Evolutionary conservation across 2,329 filamentous ascomycete species (phyloP).

Genomic region (Microdochium paspali): DNA sequence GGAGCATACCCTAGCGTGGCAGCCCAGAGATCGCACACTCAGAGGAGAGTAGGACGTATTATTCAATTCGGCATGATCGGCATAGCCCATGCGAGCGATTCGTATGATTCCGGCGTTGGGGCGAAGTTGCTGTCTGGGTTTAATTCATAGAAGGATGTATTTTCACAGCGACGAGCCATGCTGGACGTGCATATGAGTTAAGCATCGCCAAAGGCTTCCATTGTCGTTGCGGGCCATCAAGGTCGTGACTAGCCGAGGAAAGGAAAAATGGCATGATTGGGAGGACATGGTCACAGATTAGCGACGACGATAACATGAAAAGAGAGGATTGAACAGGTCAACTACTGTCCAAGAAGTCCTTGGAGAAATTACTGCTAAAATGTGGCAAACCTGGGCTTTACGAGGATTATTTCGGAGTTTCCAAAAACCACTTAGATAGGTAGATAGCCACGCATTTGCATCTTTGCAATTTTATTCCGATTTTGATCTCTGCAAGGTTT

Average conservation of each 20-base stretch:
- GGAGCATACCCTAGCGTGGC: neutral
- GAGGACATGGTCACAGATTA: too few species aligned
- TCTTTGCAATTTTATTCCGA: neutral
- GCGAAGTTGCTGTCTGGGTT: neutral
- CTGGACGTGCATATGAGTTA: too few species aligned
- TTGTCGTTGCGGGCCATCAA: too few species aligned
- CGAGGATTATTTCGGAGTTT: neutral
- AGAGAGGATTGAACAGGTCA: too few species aligned
- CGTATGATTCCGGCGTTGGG: neutral
- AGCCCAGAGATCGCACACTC: too few species aligned
- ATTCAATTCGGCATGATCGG: too few species aligned
- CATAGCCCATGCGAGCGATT: neutral
- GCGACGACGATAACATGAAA: too few species aligned
- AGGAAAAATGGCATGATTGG: too few species aligned
- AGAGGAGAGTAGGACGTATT: too few species aligned
- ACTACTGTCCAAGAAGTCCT: neutral
- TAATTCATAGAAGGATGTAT: neutral
- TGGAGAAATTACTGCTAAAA: neutral
- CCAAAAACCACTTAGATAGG: neutral
- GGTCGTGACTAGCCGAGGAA: too few species aligned
- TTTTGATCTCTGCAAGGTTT: too few species aligned
- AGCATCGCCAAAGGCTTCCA: too few species aligned
- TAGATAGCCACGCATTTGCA: slow-evolving; percentile 1
- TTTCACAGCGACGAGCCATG: neutral
- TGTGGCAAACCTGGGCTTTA: neutral